Base-by-base conservation (phyloP, 2,329 filamentous ascomycete genomes). In the Colletotrichum spinosum region DNA sequence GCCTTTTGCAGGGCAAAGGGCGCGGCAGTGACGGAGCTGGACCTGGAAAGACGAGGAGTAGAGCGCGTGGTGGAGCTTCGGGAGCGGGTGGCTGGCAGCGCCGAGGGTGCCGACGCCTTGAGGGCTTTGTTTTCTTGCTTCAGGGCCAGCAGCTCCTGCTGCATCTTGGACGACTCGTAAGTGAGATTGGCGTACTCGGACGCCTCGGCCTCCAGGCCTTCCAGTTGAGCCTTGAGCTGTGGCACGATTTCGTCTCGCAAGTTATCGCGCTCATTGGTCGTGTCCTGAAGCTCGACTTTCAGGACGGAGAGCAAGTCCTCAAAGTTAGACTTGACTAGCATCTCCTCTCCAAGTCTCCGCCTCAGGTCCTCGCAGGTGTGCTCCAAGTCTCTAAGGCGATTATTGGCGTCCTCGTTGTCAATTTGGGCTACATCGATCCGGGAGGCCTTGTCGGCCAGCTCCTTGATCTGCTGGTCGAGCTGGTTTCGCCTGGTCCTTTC, bases 251-350 rank as follows among this genome's bases (percentile, higher is more conserved):
- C 93, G 68, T 98, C 94, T 35, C 93, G 90, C 13, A 98, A 86
- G 71, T 97, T 95, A 77, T 99, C 96, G 56, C 94, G 89, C 78
- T 99, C 94, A 70, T 96, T 94, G 66, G 92, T 88, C 57, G 94
- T 88, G 70, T 89, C 91, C 72, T 94, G 88, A 12, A 98, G 83
- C 75, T 99, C 94, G 33, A 89, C 87, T 71, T 92, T 91, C 70
- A 98, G 89, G 6, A 92, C 95, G 7, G 90, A 88, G 49, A 98
- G 84, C 48, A 99, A 85, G 75, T 97, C 94, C 78, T 98, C 94
- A 72, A 98, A 97, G 76, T 97, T 97, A 73, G 93, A 90, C 77
- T 97, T 97, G 71, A 92, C 89, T 75, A 92, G 88, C 60, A 92
- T 88, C 79, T 99, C 96, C 74, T 98, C 94, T 1, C 87, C 84